A percentile compares a stretch with the other conserved stretches of the same genome.
These are phyloP conservation scores for Neurospora sp. DNA, from an alignment of 495 filamentous ascomycete genomes.

Conservation along the genomic window DNA sequence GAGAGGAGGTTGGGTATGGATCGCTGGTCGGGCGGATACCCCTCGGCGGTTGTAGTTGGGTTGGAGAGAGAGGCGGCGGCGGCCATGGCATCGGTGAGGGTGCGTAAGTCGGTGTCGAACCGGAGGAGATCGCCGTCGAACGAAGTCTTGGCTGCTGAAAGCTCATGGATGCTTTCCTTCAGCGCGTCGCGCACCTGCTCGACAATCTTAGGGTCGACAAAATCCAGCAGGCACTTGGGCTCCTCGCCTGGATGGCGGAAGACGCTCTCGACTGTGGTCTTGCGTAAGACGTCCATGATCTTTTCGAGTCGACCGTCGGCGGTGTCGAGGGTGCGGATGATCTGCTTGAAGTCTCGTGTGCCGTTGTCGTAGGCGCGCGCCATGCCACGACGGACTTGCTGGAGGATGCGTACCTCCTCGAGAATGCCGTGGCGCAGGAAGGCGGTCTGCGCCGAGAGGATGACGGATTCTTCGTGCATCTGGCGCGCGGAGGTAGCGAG, in stretches of 20 bases:
- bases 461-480: conserved; percentile 69
- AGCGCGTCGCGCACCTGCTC: conserved; percentile 56
- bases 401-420: conserved; percentile 61
- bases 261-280: conserved; percentile 61
- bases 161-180: conserved; percentile 52
- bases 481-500: conserved; percentile 68
- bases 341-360: conserved; percentile 41
- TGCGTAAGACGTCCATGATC: conserved; percentile 59
- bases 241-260: conserved; percentile 62
- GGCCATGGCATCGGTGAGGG: conserved; percentile 30
- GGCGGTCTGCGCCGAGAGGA: conserved; percentile 64
- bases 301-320: conserved; percentile 60
- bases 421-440: conserved; percentile 66
- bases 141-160: conserved; percentile 48
- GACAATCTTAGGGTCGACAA: conserved; percentile 75
- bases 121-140: conserved; percentile 53
- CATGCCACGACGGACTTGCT: conserved; percentile 52
- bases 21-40: conserved; percentile 38
- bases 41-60: conserved; percentile 26
- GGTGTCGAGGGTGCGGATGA: conserved; percentile 62
- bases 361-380: conserved; percentile 40
- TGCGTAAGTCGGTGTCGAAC: conserved; percentile 50
- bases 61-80: conserved; percentile 23
- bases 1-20: conserved; percentile 49
- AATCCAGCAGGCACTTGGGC: conserved; percentile 70